phyloP scores from a whole-genome alignment of 148 eudicot genomes.

The Rheum nobile region DNA sequence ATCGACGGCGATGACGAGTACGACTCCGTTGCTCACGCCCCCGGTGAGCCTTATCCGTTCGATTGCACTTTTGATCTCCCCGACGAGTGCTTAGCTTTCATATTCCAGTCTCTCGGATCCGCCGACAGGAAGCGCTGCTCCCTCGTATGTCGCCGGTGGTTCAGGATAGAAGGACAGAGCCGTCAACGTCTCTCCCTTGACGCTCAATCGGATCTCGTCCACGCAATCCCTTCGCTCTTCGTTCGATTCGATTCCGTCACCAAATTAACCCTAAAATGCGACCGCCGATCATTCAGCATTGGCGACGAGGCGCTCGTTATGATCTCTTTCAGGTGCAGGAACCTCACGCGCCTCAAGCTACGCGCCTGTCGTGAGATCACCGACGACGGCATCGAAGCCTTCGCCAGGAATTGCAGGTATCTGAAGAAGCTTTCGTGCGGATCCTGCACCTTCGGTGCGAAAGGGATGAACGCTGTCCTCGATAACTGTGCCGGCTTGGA shows the following conservation, averaged over 20 bases:
- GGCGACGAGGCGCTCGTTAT: conserved; percentile 28
- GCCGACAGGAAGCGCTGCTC: conserved; percentile 36
- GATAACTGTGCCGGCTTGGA: conserved; percentile 31
- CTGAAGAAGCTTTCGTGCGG: conserved; percentile 43
- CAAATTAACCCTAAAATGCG: conserved; percentile 42
- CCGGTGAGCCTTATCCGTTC: not conserved
- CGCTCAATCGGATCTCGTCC: conserved; percentile 24
- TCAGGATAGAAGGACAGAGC: conserved; percentile 33
- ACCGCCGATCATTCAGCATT: conserved; percentile 41
- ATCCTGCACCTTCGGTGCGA: conserved; percentile 36
- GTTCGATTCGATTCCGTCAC: conserved; percentile 43
- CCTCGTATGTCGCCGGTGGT: conserved; percentile 47
- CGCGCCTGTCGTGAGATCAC: conserved; percentile 42
- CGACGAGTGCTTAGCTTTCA: conserved; percentile 35
- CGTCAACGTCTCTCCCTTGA: conserved; percentile 41
- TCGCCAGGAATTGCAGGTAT: conserved; percentile 29
- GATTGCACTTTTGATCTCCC: conserved; percentile 28
- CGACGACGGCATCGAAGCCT: conserved; percentile 27
- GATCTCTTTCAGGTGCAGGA: conserved; percentile 26
- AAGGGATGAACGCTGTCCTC: conserved; percentile 38
- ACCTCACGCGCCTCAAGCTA: conserved; percentile 39
- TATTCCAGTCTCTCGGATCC: conserved; percentile 31
- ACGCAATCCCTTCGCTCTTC: conserved; percentile 19
- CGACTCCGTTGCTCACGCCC: not conserved
- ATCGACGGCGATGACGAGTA: not conserved